Conservation (phyloP, 495 filamentous ascomycete species). For the Extremus antarcticus region DNA sequence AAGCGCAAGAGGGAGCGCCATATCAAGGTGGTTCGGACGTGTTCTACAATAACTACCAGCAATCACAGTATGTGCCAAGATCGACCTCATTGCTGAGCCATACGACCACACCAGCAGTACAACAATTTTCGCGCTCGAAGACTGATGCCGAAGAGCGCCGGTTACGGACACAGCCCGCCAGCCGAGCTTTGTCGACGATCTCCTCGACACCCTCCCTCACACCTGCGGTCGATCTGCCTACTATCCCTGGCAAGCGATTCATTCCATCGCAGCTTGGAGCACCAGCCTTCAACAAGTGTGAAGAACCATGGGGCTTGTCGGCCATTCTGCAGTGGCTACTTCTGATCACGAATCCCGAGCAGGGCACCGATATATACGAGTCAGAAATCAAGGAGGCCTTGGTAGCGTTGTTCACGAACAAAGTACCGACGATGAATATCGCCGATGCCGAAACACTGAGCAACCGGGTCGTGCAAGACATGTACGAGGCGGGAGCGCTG, state of each 20-base stretch:
- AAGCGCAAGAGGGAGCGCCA: neutral
- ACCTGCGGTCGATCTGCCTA: slow-evolving; percentile 38
- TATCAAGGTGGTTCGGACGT: slow-evolving; percentile 19
- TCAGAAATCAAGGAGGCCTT: slow-evolving; percentile 76
- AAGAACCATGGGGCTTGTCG: slow-evolving; percentile 88
- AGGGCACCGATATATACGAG: slow-evolving; percentile 68
- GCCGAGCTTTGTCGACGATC: slow-evolving; percentile 35
- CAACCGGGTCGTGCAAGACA: slow-evolving; percentile 63
- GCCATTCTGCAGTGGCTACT: slow-evolving; percentile 78
- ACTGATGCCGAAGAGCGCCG: slow-evolving; percentile 73
- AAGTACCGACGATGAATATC: slow-evolving; percentile 97
- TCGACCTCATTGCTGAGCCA: slow-evolving; percentile 77
- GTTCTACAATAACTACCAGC: slow-evolving; percentile 2
- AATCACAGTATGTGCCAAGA: slow-evolving; percentile 51
- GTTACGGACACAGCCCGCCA: slow-evolving; percentile 41
- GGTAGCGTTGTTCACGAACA: slow-evolving; percentile 83
- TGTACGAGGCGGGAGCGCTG: slow-evolving; percentile 69
- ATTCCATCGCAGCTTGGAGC: slow-evolving; percentile 76
- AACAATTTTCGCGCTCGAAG: slow-evolving; percentile 78
- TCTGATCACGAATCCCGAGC: slow-evolving; percentile 63
- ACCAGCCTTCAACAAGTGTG: slow-evolving; percentile 73
- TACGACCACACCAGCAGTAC: slow-evolving; percentile 65
- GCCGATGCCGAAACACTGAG: slow-evolving; percentile 88
- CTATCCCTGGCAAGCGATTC: slow-evolving; percentile 43
- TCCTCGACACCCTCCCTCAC: slow-evolving; percentile 31